Conservation (phyloP, 768 basidiomycete genomes). For the Tricholoma matsutake region DNA sequence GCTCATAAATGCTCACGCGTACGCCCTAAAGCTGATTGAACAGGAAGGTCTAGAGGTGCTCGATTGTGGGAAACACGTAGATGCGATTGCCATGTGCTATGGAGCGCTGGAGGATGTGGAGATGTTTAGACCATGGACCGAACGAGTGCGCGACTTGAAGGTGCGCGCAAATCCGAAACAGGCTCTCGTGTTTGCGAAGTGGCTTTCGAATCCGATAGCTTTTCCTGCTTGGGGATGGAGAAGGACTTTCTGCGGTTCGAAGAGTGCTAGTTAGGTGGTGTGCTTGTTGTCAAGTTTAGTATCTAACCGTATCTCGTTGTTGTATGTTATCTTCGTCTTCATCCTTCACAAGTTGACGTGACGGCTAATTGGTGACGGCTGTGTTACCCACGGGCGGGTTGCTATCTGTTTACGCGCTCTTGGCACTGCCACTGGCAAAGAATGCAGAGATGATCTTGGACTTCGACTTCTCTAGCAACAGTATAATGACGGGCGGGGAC, state of each 20-base stretch:
- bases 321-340: not conserved
- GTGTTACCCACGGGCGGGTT: too few relatives aligned
- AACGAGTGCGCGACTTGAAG: conserved; percentile 25
- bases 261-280: not conserved
- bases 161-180: conserved; percentile 17
- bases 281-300: not conserved
- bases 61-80: conserved; percentile 28
- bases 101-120: conserved; percentile 35
- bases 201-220: conserved; percentile 32
- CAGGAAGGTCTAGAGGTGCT: conserved; percentile 33
- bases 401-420: too few relatives aligned
- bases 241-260: conserved; percentile 15
- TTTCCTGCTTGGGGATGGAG: conserved; percentile 39
- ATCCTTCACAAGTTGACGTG: too few relatives aligned
- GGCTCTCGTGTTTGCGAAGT: conserved; percentile 28
- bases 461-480: too few relatives aligned
- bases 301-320: too few relatives aligned
- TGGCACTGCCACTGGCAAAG: too few relatives aligned
- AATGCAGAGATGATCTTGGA: too few relatives aligned
- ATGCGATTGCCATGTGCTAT: conserved; percentile 40
- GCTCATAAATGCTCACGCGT: conserved; percentile 30
- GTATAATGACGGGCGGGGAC: too few relatives aligned
- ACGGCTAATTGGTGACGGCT: too few relatives aligned
- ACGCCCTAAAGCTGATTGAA: conserved; percentile 28
- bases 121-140: conserved; percentile 34